These are phyloP conservation scores for Torulaspora franciscae DNA, from an alignment of 805 yeast genomes.

Conservation along the genomic window DNA sequence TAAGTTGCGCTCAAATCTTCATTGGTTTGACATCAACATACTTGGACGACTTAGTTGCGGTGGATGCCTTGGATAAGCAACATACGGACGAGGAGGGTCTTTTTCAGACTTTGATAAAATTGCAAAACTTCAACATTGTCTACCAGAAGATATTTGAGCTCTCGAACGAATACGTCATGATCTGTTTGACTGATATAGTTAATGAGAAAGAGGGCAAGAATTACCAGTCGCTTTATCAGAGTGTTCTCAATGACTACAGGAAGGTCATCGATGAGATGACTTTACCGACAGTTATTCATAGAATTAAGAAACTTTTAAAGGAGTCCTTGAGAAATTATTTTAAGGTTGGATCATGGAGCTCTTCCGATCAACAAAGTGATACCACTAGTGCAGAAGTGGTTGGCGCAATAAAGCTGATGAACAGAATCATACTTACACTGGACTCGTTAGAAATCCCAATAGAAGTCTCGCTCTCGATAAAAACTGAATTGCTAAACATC, in stretches of 20 bases:
- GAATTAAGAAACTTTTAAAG: constrained; percentile 31
- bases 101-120: constrained; percentile 24
- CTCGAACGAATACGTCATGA: constrained; percentile 19
- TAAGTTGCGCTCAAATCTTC: constrained; percentile 28
- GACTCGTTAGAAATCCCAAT: constrained; percentile 16
- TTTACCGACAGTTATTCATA: constrained; percentile 29
- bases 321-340: constrained; percentile 34
- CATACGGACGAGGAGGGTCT: constrained; percentile 26
- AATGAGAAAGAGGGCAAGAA: constrained; percentile 21
- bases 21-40: constrained; percentile 24
- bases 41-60: constrained; percentile 21
- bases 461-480: constrained; percentile 20
- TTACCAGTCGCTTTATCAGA: constrained; percentile 31
- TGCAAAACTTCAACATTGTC: constrained; percentile 21
- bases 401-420: constrained; percentile 25
- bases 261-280: constrained; percentile 27
- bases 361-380: not conserved
- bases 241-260: constrained; percentile 29
- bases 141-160: constrained; percentile 17
- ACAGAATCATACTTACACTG: constrained; percentile 17
- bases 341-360: constrained; percentile 34
- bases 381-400: constrained; percentile 30
- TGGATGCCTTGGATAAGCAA: constrained; percentile 19
- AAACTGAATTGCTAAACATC: constrained; percentile 24
- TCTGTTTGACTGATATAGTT: constrained; percentile 23